Evolutionary conservation across 371 early-diverging fungal species (phyloP).

Genomic region (Apophysomyces elegans): DNA sequence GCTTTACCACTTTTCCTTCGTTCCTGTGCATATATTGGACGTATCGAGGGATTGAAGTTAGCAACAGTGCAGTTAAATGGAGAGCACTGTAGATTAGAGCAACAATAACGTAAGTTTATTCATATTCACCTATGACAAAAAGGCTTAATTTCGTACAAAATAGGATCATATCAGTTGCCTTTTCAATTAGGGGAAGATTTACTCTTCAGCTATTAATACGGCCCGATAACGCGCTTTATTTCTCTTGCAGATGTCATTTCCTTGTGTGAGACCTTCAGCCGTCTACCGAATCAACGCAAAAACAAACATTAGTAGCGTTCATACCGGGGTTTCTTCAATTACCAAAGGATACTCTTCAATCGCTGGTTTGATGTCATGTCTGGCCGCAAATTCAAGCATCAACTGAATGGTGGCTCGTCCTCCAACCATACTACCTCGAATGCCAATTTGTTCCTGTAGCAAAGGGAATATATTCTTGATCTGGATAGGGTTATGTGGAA

Average conservation of each 20-base stretch:
- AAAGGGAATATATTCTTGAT: constrained; percentile 29
- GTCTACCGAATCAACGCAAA: constrained; percentile 14
- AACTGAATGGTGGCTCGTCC: constrained; percentile 43
- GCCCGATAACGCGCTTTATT: constrained; percentile 42
- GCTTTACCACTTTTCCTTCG: no score
- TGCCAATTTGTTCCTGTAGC: constrained; percentile 34
- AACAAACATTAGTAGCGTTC: neutral
- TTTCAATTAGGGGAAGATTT: neutral
- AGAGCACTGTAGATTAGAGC: no score
- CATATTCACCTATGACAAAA: no score
- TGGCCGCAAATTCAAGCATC: constrained; percentile 57
- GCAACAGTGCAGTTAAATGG: no score
- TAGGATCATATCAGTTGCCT: neutral
- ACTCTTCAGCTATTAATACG: constrained; percentile 36
- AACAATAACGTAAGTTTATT: no score
- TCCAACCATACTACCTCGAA: constrained; percentile 50
- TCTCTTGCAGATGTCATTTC: constrained; percentile 30
- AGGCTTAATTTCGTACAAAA: no score
- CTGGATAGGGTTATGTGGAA: constrained; percentile 40
- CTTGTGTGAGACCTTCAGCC: constrained; percentile 34
- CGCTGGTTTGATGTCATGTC: constrained; percentile 53
- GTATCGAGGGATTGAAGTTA: no score
- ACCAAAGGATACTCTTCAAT: constrained; percentile 51
- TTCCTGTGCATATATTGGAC: no score
- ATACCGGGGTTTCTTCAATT: constrained; percentile 6